Evolutionary conservation across 306 rosid genomes (phyloP).

Genomic region (Lagenaria siceraria): DNA sequence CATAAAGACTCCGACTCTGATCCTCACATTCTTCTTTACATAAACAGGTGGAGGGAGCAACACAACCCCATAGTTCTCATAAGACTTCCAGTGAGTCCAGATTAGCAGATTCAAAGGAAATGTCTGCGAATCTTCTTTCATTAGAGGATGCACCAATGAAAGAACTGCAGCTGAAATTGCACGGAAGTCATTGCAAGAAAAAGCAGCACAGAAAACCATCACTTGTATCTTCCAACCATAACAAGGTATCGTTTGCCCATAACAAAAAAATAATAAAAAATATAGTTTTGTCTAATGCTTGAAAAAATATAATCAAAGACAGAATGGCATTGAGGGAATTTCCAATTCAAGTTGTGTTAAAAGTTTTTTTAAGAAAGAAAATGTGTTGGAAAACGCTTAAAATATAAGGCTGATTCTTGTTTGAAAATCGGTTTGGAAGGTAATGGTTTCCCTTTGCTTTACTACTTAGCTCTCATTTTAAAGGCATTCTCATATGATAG

Average conservation of each 20-base stretch:
- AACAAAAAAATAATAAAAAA: too few relatives aligned
- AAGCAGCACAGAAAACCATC: slow-evolving; percentile 27
- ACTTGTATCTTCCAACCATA: slow-evolving; percentile 17
- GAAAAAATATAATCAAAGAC: not conserved
- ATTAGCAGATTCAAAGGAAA: slow-evolving; percentile 26
- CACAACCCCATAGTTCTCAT: slow-evolving; percentile 18
- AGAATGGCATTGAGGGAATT: not conserved
- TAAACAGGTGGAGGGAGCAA: slow-evolving; percentile 28
- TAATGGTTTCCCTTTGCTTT: not conserved
- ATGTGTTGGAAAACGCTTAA: not conserved
- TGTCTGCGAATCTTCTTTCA: slow-evolving; percentile 17
- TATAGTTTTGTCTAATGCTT: not conserved
- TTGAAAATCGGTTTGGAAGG: not conserved
- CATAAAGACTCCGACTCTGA: not conserved
- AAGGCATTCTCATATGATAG: not conserved
- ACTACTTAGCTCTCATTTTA: not conserved
- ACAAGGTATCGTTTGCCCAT: slow-evolving; percentile 28
- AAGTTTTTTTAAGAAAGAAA: not conserved
- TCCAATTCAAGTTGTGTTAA: not conserved
- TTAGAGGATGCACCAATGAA: slow-evolving; percentile 24
- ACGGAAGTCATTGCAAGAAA: slow-evolving; percentile 25
- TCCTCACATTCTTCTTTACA: slow-evolving; percentile 7
- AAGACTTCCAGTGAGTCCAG: slow-evolving; percentile 15
- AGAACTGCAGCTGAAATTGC: slow-evolving; percentile 28
- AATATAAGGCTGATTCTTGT: not conserved